These are phyloP conservation scores for Cubamyces lactineus DNA, from an alignment of 768 basidiomycete species.

Conservation along the genomic window DNA sequence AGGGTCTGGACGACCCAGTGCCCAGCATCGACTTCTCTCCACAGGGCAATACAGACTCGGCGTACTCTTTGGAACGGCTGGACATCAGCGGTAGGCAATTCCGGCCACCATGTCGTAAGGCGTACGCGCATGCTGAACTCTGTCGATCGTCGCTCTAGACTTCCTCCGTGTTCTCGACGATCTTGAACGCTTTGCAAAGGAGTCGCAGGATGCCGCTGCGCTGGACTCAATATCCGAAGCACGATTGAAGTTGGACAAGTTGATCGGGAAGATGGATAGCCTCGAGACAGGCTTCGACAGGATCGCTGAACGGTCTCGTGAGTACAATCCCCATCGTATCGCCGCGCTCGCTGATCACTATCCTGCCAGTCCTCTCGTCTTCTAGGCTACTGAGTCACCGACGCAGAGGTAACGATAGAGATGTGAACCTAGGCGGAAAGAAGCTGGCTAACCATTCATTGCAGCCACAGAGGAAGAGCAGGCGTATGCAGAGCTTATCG, in stretches of 20 bases:
- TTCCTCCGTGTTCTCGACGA: constrained; percentile 67
- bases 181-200: constrained; percentile 58
- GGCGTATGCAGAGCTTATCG: constrained; percentile 70
- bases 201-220: constrained; percentile 49
- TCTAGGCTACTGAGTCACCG: constrained; percentile 71
- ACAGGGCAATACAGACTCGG: constrained; percentile 59
- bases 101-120: neutral
- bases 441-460: constrained; percentile 12
- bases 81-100: constrained; percentile 72
- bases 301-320: constrained; percentile 83
- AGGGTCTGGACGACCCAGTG: constrained; percentile 79
- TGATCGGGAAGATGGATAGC: constrained; percentile 76
- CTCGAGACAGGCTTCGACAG: constrained; percentile 82
- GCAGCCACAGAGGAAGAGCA: constrained; percentile 75
- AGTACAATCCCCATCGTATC: constrained; percentile 31
- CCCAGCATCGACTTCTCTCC: constrained; percentile 82
- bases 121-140: constrained; percentile 16
- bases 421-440: constrained; percentile 1
- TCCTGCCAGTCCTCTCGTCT: constrained; percentile 66
- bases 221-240: constrained; percentile 64
- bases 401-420: constrained; percentile 62
- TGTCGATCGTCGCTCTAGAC: constrained; percentile 40
- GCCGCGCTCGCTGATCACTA: constrained; percentile 11
- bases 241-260: constrained; percentile 63
- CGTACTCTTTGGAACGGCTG: constrained; percentile 64